Percentiles rank a stretch among this genome's conserved stretches.
Evolutionary conservation across 257 asterid species (phyloP).

Genomic region (Gynochthodes officinalis): DNA sequence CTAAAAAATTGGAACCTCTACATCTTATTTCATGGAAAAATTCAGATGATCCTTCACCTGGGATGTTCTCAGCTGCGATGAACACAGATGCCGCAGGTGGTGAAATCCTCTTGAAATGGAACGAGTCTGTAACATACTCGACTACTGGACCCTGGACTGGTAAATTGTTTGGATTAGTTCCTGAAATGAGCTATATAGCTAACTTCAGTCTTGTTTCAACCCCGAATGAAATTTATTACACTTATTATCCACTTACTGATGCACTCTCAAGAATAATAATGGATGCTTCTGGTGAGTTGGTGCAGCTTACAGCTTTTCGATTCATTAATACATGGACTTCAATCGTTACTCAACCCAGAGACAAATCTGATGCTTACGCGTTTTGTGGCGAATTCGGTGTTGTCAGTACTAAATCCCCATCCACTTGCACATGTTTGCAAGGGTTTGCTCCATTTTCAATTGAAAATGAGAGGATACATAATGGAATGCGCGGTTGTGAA

Average conservation of each 20-base stretch:
- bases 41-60: conserved; percentile 36
- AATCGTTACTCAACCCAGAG: conserved; percentile 5
- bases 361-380: neutral
- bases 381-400: conserved; percentile 36
- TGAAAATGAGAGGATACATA: conserved; percentile 4
- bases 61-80: conserved; percentile 26
- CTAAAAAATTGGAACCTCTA: neutral
- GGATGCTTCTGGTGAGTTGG: conserved; percentile 25
- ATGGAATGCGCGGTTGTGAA: conserved; percentile 18
- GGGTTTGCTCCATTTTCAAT: conserved; percentile 22
- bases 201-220: conserved; percentile 3
- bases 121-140: conserved; percentile 31
- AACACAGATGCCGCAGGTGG: neutral
- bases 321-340: conserved; percentile 12
- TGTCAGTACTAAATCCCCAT: neutral
- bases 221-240: conserved; percentile 20
- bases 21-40: conserved; percentile 37
- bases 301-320: conserved; percentile 15
- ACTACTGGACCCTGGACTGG: conserved; percentile 35
- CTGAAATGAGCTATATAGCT: conserved; percentile 24
- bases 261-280: conserved; percentile 25
- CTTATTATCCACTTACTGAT: conserved; percentile 11
- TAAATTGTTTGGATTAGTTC: conserved; percentile 10
- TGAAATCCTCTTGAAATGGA: conserved; percentile 25
- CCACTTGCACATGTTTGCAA: conserved; percentile 29